Evolutionary conservation across 306 rosid species (phyloP).

Genomic region (Quillaja saponaria): DNA sequence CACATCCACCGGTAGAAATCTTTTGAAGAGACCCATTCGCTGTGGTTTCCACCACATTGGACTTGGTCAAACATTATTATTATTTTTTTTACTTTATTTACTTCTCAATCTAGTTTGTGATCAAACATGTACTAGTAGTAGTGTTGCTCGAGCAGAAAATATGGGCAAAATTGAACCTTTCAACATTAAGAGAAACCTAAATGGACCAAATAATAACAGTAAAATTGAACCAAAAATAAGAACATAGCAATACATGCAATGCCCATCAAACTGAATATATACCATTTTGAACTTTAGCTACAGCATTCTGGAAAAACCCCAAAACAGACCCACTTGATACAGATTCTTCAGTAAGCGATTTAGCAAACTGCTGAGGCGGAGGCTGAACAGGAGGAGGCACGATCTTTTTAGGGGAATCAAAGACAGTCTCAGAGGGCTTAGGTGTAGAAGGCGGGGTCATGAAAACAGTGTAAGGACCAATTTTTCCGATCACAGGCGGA

Average conservation of each 20-base stretch:
- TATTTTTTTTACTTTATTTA: neutral
- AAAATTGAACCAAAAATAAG: neutral
- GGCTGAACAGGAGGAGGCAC: constrained; percentile 62
- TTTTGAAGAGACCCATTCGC: neutral
- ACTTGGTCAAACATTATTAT: neutral
- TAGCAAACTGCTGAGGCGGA: constrained; percentile 82
- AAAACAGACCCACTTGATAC: constrained; percentile 47
- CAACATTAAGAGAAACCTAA: constrained; percentile 18
- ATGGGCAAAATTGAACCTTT: constrained; percentile 4
- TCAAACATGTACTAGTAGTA: neutral
- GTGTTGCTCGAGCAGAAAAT: neutral
- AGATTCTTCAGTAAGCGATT: constrained; percentile 37
- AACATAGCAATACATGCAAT: constrained; percentile 1
- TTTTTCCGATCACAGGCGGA: constrained; percentile 86
- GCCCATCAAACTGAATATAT: constrained; percentile 6
- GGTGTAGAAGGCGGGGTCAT: constrained; percentile 94
- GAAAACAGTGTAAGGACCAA: constrained; percentile 98
- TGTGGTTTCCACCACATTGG: neutral
- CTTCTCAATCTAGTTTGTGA: neutral
- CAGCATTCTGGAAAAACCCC: constrained; percentile 75
- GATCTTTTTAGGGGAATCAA: constrained; percentile 72
- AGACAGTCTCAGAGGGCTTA: constrained; percentile 43
- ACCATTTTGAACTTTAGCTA: constrained; percentile 79
- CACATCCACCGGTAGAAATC: too few species aligned
- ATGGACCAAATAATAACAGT: neutral